These are phyloP conservation scores for Ogataea glucozyma DNA, from an alignment of 805 yeast species.

Conservation along the genomic window DNA sequence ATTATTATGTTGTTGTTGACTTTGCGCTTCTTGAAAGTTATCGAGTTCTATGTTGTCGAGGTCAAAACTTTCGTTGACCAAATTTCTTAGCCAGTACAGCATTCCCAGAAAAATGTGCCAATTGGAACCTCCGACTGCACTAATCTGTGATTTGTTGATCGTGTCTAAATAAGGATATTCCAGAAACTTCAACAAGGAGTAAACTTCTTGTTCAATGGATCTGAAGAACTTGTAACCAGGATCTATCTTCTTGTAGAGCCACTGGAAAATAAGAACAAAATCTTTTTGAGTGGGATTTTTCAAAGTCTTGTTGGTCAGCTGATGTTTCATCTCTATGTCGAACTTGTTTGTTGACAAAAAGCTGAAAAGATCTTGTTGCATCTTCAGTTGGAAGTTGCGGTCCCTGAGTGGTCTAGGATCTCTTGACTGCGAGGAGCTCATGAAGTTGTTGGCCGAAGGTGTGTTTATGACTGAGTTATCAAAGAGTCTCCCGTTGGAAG, in stretches of 20 bases:
- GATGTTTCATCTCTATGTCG: constrained; percentile 72
- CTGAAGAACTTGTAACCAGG: constrained; percentile 72
- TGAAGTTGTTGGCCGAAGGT: constrained; percentile 16
- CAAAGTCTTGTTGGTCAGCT: constrained; percentile 63
- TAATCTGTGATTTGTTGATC: constrained; percentile 79
- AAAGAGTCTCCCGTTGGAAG: constrained; percentile 25
- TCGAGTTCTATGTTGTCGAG: constrained; percentile 38
- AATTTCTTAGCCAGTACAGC: constrained; percentile 75
- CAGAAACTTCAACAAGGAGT: constrained; percentile 59
- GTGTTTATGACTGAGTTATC: constrained; percentile 24
- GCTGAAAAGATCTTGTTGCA: constrained; percentile 68
- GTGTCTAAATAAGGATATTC: constrained; percentile 81
- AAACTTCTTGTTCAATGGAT: constrained; percentile 75
- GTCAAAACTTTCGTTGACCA: constrained; percentile 45
- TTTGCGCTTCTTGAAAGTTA: constrained; percentile 24
- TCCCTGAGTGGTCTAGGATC: constrained; percentile 85
- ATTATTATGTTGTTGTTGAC: constrained; percentile 26
- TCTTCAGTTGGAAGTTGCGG: constrained; percentile 59
- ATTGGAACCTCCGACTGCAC: constrained; percentile 87
- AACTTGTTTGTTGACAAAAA: constrained; percentile 65
- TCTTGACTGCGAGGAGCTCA: constrained; percentile 19
- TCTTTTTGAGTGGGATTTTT: constrained; percentile 85
- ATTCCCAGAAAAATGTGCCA: constrained; percentile 86
- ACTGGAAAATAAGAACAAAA: constrained; percentile 74
- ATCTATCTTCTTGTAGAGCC: constrained; percentile 74